Evolutionary conservation across 495 filamentous ascomycete species (phyloP), one percentile per base, ranked within the genome.

Genomic region (Aspergillus avenaceus): DNA sequence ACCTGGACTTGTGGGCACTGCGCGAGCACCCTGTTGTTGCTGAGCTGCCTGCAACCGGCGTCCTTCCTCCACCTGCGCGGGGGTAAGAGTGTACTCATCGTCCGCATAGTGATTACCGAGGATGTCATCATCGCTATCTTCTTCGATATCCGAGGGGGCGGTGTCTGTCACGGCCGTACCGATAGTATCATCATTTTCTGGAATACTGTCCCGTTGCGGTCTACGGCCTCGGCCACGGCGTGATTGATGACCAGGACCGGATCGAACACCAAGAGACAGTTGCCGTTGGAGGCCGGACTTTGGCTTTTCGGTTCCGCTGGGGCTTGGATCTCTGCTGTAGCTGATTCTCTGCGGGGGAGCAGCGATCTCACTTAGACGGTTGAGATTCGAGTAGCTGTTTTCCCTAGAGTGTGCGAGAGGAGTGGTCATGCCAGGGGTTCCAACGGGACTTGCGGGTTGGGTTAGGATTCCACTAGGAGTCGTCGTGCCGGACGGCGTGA

Each of bases 341-440:
- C 75, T 53, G 60, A 72, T 60, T 55, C 67, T 64, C 64, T 74
- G 28, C 63, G 70, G 67, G 59, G 72, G 58, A 54, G 74, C 46
- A 70, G 49, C 76, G 65, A 67, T 56, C 65, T 54, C 49, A 65
- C 72, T 55, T 66, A 48, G 79, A 62, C 55, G 58, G 64, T 58
- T 75, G 74, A 61, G 79, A 79, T 63, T 81, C 72, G 47, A 72
- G 65, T 50, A 84, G 58, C 48, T 83, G 56, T 70, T 83, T 71
- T 45, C 71, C 64, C 18, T 48, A 0, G 62, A 59, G 19, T 63
- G 62, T 0, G 50, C 11, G 22, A 67, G 32, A 7, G 69, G 63
- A 2, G 63, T 69, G 21, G 62, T 44, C 21, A 63, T 58, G 16
- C 66, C 67, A 29, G 57, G 56, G 0, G 83, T 76, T 1, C 71